Evolutionary conservation across 2,329 filamentous ascomycete species (phyloP).

Genomic region (Fusarium nematophilum): DNA sequence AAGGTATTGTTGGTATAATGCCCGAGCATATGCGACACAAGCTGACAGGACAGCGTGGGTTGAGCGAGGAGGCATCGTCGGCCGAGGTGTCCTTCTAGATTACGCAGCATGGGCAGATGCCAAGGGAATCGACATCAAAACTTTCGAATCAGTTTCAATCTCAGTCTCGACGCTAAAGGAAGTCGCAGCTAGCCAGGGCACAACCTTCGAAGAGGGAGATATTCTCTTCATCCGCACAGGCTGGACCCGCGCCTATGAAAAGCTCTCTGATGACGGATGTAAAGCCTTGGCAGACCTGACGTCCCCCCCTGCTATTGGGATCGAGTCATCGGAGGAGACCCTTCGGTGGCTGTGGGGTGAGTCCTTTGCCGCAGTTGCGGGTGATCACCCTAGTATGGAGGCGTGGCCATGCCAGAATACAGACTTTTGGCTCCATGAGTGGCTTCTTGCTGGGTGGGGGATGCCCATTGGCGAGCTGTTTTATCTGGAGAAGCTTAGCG

Average conservation of each 20-base stretch:
- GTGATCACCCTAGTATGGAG: conserved; percentile 66
- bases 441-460: conserved; percentile 62
- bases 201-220: conserved; percentile 60
- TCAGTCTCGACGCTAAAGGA: conserved; percentile 55
- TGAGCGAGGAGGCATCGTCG: conserved; percentile 56
- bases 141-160: conserved; percentile 57
- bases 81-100: conserved; percentile 64
- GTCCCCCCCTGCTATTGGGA: conserved; percentile 51
- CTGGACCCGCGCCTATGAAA: conserved; percentile 58
- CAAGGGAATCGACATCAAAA: conserved; percentile 50
- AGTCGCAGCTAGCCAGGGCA: conserved; percentile 57
- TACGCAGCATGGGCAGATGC: conserved; percentile 59
- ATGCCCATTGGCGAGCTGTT: conserved; percentile 63
- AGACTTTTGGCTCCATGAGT: conserved; percentile 54
- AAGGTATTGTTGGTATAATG: conserved; percentile 29
- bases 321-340: conserved; percentile 60
- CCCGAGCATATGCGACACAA: accelerated
- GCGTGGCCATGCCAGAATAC: conserved; percentile 55
- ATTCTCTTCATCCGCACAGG: conserved; percentile 68
- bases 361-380: conserved; percentile 64
- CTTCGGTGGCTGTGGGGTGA: conserved; percentile 69
- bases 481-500: conserved; percentile 54
- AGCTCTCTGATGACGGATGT: conserved; percentile 51
- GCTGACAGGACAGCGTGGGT: conserved; percentile 17
- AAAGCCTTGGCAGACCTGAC: conserved; percentile 47